Conservation (phyloP, 257 asterid genomes). For the Orobanche coerulescens region DNA sequence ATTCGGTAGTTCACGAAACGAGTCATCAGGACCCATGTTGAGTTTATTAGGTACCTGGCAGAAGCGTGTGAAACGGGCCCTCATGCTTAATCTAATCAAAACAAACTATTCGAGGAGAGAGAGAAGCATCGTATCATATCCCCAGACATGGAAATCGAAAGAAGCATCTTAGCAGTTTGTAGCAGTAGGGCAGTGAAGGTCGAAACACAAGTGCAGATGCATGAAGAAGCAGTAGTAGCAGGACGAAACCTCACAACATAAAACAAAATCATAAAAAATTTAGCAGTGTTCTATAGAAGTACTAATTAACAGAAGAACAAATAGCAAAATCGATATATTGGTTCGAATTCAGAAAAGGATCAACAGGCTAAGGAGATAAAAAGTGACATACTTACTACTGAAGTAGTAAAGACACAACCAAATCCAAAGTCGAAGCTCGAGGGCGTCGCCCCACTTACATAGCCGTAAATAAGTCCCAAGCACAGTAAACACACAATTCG, state of each 20-base stretch:
- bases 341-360: constrained; percentile 19
- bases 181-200: constrained; percentile 68
- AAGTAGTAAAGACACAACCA: constrained; percentile 65
- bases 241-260: constrained; percentile 53
- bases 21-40: constrained; percentile 25
- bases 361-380: constrained; percentile 22
- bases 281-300: constrained; percentile 32
- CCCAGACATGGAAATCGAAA: constrained; percentile 64
- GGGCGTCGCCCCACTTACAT: constrained; percentile 57
- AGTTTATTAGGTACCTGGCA: constrained; percentile 38
- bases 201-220: constrained; percentile 82
- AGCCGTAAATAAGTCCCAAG: constrained; percentile 56
- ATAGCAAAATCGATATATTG: constrained; percentile 28
- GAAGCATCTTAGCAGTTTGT: constrained; percentile 39
- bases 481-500: constrained; percentile 48
- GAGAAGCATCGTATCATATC: constrained; percentile 29
- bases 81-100: constrained; percentile 39
- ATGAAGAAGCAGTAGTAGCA: constrained; percentile 51
- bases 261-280: constrained; percentile 62
- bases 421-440: constrained; percentile 67
- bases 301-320: constrained; percentile 24
- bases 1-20: constrained; percentile 12
- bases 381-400: constrained; percentile 46
- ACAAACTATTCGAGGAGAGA: constrained; percentile 44
- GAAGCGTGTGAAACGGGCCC: constrained; percentile 36